Conservation (phyloP, 805 yeast species). For the Sungouiella blattae region DNA sequence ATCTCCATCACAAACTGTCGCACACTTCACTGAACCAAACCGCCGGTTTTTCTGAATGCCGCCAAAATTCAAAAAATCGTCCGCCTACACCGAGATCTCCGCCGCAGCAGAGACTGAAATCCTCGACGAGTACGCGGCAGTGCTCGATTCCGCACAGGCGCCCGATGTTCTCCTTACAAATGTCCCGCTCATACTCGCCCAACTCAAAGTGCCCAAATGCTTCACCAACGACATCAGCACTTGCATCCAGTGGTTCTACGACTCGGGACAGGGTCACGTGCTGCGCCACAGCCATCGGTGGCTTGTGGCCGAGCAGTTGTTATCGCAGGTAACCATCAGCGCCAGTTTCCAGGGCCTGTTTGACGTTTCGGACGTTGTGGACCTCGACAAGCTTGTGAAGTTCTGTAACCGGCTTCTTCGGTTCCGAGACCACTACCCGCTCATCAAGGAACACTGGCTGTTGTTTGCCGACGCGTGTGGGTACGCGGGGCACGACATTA, state of each 20-base stretch:
- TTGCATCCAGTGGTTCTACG: slow-evolving; percentile 34
- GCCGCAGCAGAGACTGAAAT: slow-evolving; percentile 33
- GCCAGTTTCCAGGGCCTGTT: slow-evolving; percentile 8
- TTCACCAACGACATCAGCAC: slow-evolving; percentile 30
- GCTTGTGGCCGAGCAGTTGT: slow-evolving; percentile 22
- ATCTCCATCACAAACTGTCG: no score
- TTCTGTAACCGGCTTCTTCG: slow-evolving; percentile 26
- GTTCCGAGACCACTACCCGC: slow-evolving; percentile 28
- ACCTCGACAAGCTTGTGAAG: slow-evolving; percentile 35
- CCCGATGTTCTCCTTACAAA: slow-evolving; percentile 28
- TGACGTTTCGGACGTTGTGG: slow-evolving; percentile 36
- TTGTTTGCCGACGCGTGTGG: slow-evolving; percentile 23
- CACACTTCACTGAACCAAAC: no score
- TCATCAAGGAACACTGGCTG: slow-evolving; percentile 31
- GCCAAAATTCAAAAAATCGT: slow-evolving; percentile 11
- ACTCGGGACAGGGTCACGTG: slow-evolving; percentile 13
- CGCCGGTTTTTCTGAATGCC: no score
- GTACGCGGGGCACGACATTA: slow-evolving; percentile 12
- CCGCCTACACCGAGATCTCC: slow-evolving; percentile 9
- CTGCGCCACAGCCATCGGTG: slow-evolving; percentile 17
- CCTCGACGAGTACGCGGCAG: slow-evolving; percentile 26
- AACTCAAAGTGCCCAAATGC: slow-evolving; percentile 27
- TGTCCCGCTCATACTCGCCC: slow-evolving; percentile 22
- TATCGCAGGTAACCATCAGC: slow-evolving; percentile 29
- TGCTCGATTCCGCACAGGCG: slow-evolving; percentile 16